Conservation (phyloP, 371 early-diverging fungal genomes). For the Actinomucor elegans region DNA sequence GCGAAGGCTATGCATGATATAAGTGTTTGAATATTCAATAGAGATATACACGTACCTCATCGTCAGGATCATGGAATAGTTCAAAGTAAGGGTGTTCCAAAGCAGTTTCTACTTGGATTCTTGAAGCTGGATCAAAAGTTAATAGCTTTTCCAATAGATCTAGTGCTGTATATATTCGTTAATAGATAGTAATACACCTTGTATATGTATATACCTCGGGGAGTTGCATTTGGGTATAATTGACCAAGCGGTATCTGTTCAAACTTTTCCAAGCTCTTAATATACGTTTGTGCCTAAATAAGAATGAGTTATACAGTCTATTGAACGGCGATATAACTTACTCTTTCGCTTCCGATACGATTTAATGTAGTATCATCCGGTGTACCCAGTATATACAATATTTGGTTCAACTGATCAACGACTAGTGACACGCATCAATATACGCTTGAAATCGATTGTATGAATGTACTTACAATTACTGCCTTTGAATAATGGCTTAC, state of each 20-base stretch:
- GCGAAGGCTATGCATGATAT: slow-evolving; percentile 69
- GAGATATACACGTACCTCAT: slow-evolving; percentile 30
- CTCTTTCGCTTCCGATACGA: slow-evolving; percentile 81
- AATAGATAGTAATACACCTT: no score
- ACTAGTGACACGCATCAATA: slow-evolving; percentile 35
- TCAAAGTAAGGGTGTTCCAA: slow-evolving; percentile 78
- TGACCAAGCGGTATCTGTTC: slow-evolving; percentile 84
- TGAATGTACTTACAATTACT: slow-evolving; percentile 75
- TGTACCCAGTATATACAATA: slow-evolving; percentile 94
- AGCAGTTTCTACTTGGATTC: slow-evolving; percentile 85
- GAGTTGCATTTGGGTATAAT: slow-evolving; percentile 73
- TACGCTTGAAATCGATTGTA: no score
- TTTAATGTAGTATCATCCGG: slow-evolving; percentile 93
- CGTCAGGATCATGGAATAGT: slow-evolving; percentile 76
- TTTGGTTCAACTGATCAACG: slow-evolving; percentile 99
- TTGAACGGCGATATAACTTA: slow-evolving; percentile 4
- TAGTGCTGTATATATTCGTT: slow-evolving; percentile 30
- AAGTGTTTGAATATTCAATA: background rate
- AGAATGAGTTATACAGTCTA: background rate
- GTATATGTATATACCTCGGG: slow-evolving; percentile 59
- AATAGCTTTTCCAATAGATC: slow-evolving; percentile 81
- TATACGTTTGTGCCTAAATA: slow-evolving; percentile 93
- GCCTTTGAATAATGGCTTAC: slow-evolving; percentile 88
- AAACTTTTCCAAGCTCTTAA: slow-evolving; percentile 85
- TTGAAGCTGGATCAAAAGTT: slow-evolving; percentile 75